Conservation (phyloP, 345 rosid species). For the Turritis glabra region DNA sequence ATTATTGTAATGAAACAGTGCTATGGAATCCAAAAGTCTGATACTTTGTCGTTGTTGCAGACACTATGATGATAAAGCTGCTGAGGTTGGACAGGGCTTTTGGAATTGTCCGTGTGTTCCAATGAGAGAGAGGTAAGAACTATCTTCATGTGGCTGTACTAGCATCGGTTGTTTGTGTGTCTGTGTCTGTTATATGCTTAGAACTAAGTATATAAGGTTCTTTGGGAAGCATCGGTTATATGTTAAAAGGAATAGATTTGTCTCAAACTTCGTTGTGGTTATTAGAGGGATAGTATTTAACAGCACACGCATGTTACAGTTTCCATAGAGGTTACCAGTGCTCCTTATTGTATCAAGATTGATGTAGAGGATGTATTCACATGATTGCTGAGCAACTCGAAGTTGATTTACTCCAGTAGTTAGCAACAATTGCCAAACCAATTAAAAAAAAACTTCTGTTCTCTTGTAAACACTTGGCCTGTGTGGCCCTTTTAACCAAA, state of each 20-base stretch:
- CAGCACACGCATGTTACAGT: not conserved
- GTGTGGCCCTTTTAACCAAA: not conserved
- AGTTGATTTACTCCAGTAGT: not conserved
- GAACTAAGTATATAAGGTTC: not conserved
- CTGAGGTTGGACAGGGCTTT: conserved; percentile 90
- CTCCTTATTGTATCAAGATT: not conserved
- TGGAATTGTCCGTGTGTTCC: conserved; percentile 99
- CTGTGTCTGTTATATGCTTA: not conserved
- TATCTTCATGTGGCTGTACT: conserved; percentile 1
- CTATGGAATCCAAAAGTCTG: not conserved
- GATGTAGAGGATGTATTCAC: not conserved
- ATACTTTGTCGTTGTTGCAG: conserved; percentile 40
- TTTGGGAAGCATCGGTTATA: not conserved
- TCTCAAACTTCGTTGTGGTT: not conserved
- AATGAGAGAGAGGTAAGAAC: conserved; percentile 90
- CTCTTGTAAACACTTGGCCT: not conserved
- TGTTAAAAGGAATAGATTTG: not conserved
- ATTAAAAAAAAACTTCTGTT: not conserved
- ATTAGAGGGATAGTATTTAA: not conserved
- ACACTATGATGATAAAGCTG: conserved; percentile 95
- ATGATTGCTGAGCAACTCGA: not conserved
- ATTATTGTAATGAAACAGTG: not conserved
- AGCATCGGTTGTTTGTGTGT: not conserved
- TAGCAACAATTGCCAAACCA: not conserved
- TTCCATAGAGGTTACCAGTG: not conserved